Evolutionary conservation across 2,329 filamentous ascomycete genomes (phyloP), one percentile per base, ranked within the genome.

Genomic region (Neocatenulostroma microsporum): DNA sequence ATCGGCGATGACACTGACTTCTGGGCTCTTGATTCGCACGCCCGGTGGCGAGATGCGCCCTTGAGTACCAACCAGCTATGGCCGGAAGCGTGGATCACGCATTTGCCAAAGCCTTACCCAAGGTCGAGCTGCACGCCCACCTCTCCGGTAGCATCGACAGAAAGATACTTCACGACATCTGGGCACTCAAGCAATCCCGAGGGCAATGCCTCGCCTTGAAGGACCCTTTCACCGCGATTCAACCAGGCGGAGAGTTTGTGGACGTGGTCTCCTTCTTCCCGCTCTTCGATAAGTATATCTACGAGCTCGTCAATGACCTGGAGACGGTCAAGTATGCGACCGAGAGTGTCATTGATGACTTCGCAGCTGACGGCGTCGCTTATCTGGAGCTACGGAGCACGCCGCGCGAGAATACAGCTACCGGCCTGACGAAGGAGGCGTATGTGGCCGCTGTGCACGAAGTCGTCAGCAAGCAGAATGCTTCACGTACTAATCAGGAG

Each of bases 351-450:
- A 68, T 86, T 5, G 42, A 63, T 14, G 72, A 78, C 49, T 93
- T 91, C 52, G 67, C 73, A 34, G 57, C 60, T 18, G 84, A 91
- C 53, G 82, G 82, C 23, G 79, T 89, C 12, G 69, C 74, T 38
- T 89, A 91, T 54, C 70, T 88, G 10, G 85, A 93, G 57, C 72
- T 91, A 17, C 77, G 85, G 28, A 89, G 84, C 1, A 91, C 84
- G 1, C 85, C 85, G 1, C 75, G 85, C 36, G 69, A 72, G 2
- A 74, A 80, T 21, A 66, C 70, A 3, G 55, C 60, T 0, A 63
- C 66, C 5, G 61, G 61, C 11, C 62, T 84, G 25, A 73, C 76
- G 17, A 76, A 78, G 44, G 70, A 72, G 3, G 64, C 67, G 36
- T 89, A 91, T 58, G 68, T 89, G 21, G 49, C 64, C 21, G 73